Evolutionary conservation across 805 yeast genomes (phyloP).

Genomic region (Candida chauliodis): DNA sequence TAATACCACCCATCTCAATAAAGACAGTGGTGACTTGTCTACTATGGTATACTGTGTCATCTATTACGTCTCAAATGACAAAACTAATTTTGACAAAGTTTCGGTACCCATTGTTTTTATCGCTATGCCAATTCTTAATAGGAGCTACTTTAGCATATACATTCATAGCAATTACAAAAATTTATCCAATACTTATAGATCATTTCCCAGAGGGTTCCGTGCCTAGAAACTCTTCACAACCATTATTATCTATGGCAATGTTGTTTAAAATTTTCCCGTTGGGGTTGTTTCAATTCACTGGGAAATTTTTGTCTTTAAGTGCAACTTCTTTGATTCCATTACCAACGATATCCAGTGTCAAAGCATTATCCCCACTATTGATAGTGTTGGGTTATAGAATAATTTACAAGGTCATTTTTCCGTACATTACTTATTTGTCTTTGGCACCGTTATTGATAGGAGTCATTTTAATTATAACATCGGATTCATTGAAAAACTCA

Average conservation of each 20-base stretch:
- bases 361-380: slow-evolving; percentile 62
- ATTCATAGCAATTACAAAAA: slow-evolving; percentile 33
- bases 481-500: slow-evolving; percentile 18
- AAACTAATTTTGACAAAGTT: slow-evolving; percentile 52
- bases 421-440: slow-evolving; percentile 48
- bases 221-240: slow-evolving; percentile 29
- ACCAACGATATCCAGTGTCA: slow-evolving; percentile 68
- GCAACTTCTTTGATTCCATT: slow-evolving; percentile 66
- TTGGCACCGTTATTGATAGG: slow-evolving; percentile 51
- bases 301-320: slow-evolving; percentile 57
- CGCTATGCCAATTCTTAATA: slow-evolving; percentile 59
- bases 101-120: slow-evolving; percentile 59
- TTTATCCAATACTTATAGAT: slow-evolving; percentile 24
- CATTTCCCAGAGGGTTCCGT: slow-evolving; percentile 55
- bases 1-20: slow-evolving; percentile 30
- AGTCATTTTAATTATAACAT: slow-evolving; percentile 46
- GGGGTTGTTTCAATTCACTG: slow-evolving; percentile 63
- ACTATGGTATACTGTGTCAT: slow-evolving; percentile 60
- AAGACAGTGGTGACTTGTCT: slow-evolving; percentile 44
- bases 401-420: slow-evolving; percentile 48
- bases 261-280: slow-evolving; percentile 54
- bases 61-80: slow-evolving; percentile 63
- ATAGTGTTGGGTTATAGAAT: slow-evolving; percentile 55
- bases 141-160: slow-evolving; percentile 42
- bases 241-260: slow-evolving; percentile 25